Conservation (phyloP, 2,329 filamentous ascomycete species). For the Drechslerella dactyloides region DNA sequence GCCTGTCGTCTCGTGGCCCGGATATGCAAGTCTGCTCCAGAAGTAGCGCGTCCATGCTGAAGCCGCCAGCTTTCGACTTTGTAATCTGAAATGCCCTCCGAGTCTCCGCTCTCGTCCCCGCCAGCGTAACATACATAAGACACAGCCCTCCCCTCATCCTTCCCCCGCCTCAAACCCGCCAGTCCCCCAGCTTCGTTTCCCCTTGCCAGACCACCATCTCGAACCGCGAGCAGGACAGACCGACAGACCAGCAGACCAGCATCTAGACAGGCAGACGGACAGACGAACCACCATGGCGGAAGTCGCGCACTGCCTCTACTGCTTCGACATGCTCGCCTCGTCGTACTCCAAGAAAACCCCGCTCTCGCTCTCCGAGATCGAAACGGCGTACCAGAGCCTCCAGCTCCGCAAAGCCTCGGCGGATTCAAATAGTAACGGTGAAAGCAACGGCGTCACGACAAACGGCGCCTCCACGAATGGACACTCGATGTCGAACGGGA, state of each 20-base stretch:
- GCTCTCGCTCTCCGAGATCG: slow-evolving; percentile 67
- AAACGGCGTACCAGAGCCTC: slow-evolving; percentile 70
- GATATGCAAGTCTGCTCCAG: not conserved
- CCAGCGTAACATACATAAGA: not conserved
- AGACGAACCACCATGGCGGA: slow-evolving; percentile 71
- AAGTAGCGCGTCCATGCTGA: not conserved
- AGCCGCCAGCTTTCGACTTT: not conserved
- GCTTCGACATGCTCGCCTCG: slow-evolving; percentile 85
- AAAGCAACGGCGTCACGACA: slow-evolving; percentile 21
- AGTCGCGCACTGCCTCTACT: slow-evolving; percentile 83
- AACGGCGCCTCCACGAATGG: slow-evolving; percentile 37
- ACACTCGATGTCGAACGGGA: slow-evolving; percentile 51
- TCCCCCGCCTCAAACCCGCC: not conserved
- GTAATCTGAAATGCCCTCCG: not conserved
- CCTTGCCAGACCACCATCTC: not conserved
- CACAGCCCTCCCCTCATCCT: slow-evolving; percentile 12
- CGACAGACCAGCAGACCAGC: too few species aligned
- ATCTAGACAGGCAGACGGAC: too few species aligned
- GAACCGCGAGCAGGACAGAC: too few species aligned
- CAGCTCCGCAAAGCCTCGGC: slow-evolving; percentile 54
- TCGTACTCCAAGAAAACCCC: slow-evolving; percentile 73
- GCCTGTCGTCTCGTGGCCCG: not conserved
- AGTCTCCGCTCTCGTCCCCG: not conserved
- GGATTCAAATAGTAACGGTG: slow-evolving; percentile 18
- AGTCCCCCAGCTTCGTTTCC: slow-evolving; percentile 10